Evolutionary conservation across 768 basidiomycete species (phyloP).

Genomic region (Chiua virens): DNA sequence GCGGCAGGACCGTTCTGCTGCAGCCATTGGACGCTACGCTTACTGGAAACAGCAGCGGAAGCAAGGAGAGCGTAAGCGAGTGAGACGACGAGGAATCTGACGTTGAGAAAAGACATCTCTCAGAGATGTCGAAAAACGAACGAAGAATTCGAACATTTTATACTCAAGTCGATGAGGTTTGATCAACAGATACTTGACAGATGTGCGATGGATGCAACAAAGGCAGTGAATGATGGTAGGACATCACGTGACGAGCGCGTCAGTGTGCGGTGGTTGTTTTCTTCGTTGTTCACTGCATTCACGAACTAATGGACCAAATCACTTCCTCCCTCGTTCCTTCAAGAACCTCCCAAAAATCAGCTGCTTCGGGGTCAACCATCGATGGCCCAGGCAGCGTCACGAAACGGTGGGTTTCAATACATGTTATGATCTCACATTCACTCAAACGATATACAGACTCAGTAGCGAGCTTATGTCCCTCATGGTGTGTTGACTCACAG

Average conservation of each 20-base stretch:
- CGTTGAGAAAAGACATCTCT: constrained; percentile 18
- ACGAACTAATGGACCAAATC: constrained; percentile 66
- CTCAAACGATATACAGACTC: constrained; percentile 45
- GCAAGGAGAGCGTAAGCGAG: constrained; percentile 16
- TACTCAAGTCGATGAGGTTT: too few relatives aligned
- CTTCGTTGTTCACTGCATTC: constrained; percentile 5
- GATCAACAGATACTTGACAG: too few relatives aligned
- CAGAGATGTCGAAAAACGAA: constrained; percentile 9
- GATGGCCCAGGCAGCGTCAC: constrained; percentile 77
- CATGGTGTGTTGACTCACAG: constrained; percentile 57
- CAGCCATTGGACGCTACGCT: constrained; percentile 14
- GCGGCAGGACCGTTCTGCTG: constrained; percentile 27
- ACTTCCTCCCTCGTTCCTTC: constrained; percentile 60
- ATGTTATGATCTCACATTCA: neutral
- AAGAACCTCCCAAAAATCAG: constrained; percentile 57
- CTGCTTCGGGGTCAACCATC: constrained; percentile 48
- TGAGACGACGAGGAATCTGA: constrained; percentile 11
- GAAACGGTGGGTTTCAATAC: constrained; percentile 59
- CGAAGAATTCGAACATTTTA: neutral
- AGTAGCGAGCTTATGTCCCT: constrained; percentile 85
- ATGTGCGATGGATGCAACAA: too few relatives aligned
- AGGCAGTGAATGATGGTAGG: too few relatives aligned
- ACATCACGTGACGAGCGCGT: constrained; percentile 35
- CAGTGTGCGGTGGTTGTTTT: constrained; percentile 8
- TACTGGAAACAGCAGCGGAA: constrained; percentile 19